Evolutionary conservation across 352 stramenopile species (phyloP), one percentile per base, ranked within the genome.

Genomic region (Lagenidium giganteum): DNA sequence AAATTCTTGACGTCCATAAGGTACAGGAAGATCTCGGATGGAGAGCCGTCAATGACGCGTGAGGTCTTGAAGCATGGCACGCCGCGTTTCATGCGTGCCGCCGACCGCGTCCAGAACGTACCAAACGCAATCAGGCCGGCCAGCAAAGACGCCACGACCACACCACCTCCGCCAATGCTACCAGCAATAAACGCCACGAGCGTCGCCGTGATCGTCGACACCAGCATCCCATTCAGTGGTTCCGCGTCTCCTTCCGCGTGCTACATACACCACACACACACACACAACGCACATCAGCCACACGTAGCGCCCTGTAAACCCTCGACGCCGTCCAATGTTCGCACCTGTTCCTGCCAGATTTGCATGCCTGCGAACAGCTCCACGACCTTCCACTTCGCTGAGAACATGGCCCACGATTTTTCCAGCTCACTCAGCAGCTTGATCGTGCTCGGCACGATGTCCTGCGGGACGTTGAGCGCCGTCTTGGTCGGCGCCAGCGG

Each of bases 1-100:
- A 72, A 83, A 54, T 87, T 83, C 39, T 78, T 76, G 40, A 81
- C 68, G 41, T 82, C 69, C 64, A 89, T 83, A 40, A 89, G 58
- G 42, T 85, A 84, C n/a, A 79, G 21, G 42, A 87, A 87, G 27
- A 89, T 69, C 51, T 86, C 72, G 9, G 64, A 77, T 14, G 77
- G 77, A 1, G 71, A 66, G 14, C 69, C 77, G 32, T 80, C 70
- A 32, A 89, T 59, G n/a, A 75, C 61, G 30, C 77, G 67, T 30
- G 82, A 45, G 46, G 64, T 75, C 54, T 89, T 89, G 51, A 86
- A 87, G 51, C 70, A 70, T 14, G 76, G 68, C 14, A 87, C 70
- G 3, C 67, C 55, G 23, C 51, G 53, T 22, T 61, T 64, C 9
- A 57, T 58, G 23, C 71, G 57, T 2, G 49, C 54, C 31, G 57